phyloP scores from a whole-genome alignment of 2,329 filamentous ascomycete genomes.

The Penicillium sclerotigenum region DNA sequence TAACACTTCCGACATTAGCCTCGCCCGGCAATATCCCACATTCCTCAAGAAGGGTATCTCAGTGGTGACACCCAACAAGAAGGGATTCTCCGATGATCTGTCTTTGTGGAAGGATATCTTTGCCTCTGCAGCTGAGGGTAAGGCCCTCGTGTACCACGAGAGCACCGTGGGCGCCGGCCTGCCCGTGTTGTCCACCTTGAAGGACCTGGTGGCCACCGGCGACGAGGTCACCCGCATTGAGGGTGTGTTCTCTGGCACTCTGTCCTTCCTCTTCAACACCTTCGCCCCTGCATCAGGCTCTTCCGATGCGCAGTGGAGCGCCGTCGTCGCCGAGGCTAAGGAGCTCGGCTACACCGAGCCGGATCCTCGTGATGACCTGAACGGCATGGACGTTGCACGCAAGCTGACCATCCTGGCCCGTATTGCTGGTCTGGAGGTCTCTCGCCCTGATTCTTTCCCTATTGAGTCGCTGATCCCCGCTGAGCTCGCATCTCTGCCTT shows the following conservation, averaged over 20 bases:
- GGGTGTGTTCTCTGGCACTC: conserved; percentile 95
- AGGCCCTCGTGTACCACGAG: conserved; percentile 88
- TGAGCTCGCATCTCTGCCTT: conserved; percentile 72
- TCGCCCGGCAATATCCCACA: conserved; percentile 77
- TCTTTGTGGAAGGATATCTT: conserved; percentile 87
- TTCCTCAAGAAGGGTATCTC: conserved; percentile 80
- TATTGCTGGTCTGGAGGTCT: conserved; percentile 74
- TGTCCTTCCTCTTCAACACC: conserved; percentile 97
- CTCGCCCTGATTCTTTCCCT: conserved; percentile 83
- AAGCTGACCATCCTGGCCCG: conserved; percentile 94
- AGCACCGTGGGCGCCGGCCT: conserved; percentile 90
- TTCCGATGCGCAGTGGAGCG: conserved; percentile 70
- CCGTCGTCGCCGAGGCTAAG: conserved; percentile 89
- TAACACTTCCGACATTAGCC: conserved; percentile 87
- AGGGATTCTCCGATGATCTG: conserved; percentile 83
- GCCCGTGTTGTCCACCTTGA: conserved; percentile 87
- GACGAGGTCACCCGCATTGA: conserved; percentile 90
- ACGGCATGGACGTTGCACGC: conserved; percentile 85
- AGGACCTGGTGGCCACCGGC: conserved; percentile 90
- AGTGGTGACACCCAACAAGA: conserved; percentile 97
- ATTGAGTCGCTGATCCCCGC: conserved; percentile 90
- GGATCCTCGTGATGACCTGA: conserved; percentile 80
- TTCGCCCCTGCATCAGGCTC: conserved; percentile 76
- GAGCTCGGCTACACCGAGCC: conserved; percentile 89
- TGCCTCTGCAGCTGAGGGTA: conserved; percentile 58